phyloP scores from a whole-genome alignment of 768 basidiomycete genomes.

The Mycena kentingensis region DNA sequence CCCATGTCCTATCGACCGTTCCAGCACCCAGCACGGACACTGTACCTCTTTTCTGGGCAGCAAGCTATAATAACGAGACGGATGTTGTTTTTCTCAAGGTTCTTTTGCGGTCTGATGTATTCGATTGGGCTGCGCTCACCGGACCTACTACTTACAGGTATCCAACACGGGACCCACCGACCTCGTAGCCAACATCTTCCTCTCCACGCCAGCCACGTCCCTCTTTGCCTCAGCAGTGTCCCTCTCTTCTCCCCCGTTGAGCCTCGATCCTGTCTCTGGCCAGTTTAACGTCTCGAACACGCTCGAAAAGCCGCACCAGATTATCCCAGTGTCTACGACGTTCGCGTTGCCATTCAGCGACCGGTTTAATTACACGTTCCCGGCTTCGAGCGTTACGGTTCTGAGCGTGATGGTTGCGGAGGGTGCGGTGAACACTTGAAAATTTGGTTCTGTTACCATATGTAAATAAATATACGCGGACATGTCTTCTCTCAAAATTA shows the following conservation, averaged over 20 bases:
- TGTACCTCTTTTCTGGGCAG: slow-evolving; percentile 37
- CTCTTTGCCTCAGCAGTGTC: slow-evolving; percentile 29
- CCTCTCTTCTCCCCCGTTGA: slow-evolving; percentile 32
- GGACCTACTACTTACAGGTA: slow-evolving; percentile 25
- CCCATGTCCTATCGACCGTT: slow-evolving; percentile 32
- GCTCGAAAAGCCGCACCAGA: slow-evolving; percentile 32
- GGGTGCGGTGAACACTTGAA: slow-evolving; percentile 21
- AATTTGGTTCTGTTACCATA: slow-evolving; percentile 1
- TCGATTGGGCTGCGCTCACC: not conserved
- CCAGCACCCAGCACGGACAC: slow-evolving; percentile 31
- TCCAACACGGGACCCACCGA: slow-evolving; percentile 33
- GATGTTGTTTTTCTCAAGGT: slow-evolving; percentile 38
- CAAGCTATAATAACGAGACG: slow-evolving; percentile 37
- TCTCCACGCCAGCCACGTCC: slow-evolving; percentile 30
- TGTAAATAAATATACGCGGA: not conserved
- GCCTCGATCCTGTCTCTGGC: slow-evolving; percentile 30
- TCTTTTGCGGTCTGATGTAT: not conserved
- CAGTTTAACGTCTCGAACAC: slow-evolving; percentile 37
- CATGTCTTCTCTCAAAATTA: slow-evolving; percentile 3
- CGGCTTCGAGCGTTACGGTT: slow-evolving; percentile 36
- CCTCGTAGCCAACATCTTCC: slow-evolving; percentile 35
- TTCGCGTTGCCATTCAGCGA: slow-evolving; percentile 32
- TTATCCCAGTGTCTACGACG: slow-evolving; percentile 33
- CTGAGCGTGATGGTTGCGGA: slow-evolving; percentile 9
- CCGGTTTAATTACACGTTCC: slow-evolving; percentile 37